Evolutionary conservation across 2,329 filamentous ascomycete genomes (phyloP).

Genomic region (Botrytis fabae): DNA sequence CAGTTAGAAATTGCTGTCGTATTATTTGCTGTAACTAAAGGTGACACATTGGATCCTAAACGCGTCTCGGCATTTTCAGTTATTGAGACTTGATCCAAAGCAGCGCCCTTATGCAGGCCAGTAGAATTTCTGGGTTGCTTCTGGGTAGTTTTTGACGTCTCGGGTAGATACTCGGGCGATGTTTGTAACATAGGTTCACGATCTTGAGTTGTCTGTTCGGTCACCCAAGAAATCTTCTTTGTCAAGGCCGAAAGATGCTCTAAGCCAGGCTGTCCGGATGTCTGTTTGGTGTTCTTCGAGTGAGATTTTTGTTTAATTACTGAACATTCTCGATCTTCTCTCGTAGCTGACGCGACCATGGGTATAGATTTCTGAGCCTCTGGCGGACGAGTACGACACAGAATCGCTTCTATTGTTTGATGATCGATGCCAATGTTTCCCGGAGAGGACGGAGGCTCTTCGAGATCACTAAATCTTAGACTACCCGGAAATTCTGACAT

Average conservation of each 20-base stretch:
- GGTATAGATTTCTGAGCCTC: background rate
- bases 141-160: background rate
- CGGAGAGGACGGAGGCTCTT: conserved; percentile 26
- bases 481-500: background rate
- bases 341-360: background rate
- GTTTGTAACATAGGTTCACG: background rate
- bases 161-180: background rate
- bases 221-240: background rate
- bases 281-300: background rate
- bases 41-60: background rate
- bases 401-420: conserved; percentile 29
- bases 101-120: background rate
- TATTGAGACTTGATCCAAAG: background rate
- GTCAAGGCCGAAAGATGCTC: background rate
- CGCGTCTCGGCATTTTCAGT: background rate
- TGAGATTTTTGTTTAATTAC: background rate
- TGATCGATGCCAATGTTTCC: conserved; percentile 29
- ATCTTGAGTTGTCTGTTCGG: background rate
- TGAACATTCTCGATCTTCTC: background rate
- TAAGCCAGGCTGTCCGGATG: background rate
- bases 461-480: conserved; percentile 9
- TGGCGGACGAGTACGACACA: conserved; percentile 25
- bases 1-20: background rate
- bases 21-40: background rate
- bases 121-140: background rate